A percentile compares a stretch with the other conserved stretches of the same genome.
phyloP scores from a whole-genome alignment of 441 rosid species.

The Melastoma candidum region DNA sequence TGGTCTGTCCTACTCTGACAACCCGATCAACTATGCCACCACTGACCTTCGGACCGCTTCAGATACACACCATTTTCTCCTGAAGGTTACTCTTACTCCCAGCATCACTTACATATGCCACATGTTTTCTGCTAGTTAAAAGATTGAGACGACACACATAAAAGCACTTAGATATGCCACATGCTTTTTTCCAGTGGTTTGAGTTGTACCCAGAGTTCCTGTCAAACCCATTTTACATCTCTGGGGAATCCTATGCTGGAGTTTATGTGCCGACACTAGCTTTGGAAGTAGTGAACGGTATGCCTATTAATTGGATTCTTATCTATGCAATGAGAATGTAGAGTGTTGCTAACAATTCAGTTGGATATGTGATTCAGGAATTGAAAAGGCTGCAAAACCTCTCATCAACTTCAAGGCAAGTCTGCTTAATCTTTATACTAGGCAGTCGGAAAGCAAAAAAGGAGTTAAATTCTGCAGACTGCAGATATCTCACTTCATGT shows the following conservation, averaged over 20 bases:
- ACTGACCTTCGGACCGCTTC: slow-evolving; percentile 15
- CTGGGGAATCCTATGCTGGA: slow-evolving; percentile 18
- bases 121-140: too few species aligned
- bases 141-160: too few species aligned
- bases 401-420: slow-evolving; percentile 14
- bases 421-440: neutral
- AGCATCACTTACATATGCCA: neutral
- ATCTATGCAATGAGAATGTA: too few species aligned
- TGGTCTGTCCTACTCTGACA: slow-evolving; percentile 3
- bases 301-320: neutral
- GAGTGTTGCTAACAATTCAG: too few species aligned
- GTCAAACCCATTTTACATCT: slow-evolving; percentile 15
- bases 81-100: slow-evolving; percentile 5
- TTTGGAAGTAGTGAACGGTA: slow-evolving; percentile 11
- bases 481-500: neutral
- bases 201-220: slow-evolving; percentile 17
- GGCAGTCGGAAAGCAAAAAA: neutral
- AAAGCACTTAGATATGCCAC: too few species aligned
- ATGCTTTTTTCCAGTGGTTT: slow-evolving; percentile 11
- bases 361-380: slow-evolving; percentile 2
- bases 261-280: slow-evolving; percentile 16
- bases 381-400: slow-evolving; percentile 5
- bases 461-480: neutral
- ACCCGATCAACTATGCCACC: slow-evolving; percentile 6
- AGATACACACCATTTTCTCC: slow-evolving; percentile 11